Evolutionary conservation across 2,329 filamentous ascomycete genomes (phyloP).

Genomic region (Calonectria pseudoturangicola): DNA sequence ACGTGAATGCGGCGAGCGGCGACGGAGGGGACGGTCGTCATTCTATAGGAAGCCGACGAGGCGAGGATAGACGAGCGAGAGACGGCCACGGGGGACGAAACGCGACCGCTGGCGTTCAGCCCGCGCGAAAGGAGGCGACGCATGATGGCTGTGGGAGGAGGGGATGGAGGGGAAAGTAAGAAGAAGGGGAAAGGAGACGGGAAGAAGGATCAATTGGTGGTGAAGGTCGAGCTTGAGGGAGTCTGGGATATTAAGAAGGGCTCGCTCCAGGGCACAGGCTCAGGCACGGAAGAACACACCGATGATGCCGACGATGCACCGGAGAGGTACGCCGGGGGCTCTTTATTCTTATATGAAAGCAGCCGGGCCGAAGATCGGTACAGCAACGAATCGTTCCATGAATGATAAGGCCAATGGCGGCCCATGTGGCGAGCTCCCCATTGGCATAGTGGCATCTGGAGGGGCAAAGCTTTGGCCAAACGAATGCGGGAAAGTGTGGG

Average conservation of each 20-base stretch:
- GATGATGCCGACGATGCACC: conserved; percentile 26
- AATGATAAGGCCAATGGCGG: conserved; percentile 29
- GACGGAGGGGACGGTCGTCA: conserved; percentile 59
- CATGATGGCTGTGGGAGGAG: conserved; percentile 57
- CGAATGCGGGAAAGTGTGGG: conserved; percentile 39
- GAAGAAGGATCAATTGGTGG: conserved; percentile 22
- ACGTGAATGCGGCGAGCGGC: conserved; percentile 74
- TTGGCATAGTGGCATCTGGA: conserved; percentile 21
- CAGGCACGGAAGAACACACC: conserved; percentile 25
- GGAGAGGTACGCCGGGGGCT: conserved; percentile 5
- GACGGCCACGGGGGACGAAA: conserved; percentile 51
- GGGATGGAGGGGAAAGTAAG: conserved; percentile 8
- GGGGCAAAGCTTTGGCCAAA: conserved; percentile 19
- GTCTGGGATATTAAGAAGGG: conserved; percentile 31
- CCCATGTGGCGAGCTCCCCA: conserved; percentile 24
- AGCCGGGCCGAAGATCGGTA: conserved; percentile 40
- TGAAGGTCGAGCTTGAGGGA: background rate
- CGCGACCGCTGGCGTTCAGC: conserved; percentile 59
- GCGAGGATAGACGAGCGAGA: conserved; percentile 55
- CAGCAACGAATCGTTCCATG: conserved; percentile 16
- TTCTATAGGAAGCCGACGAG: conserved; percentile 58
- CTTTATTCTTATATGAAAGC: conserved; percentile 35
- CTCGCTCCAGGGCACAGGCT: background rate
- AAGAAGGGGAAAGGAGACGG: conserved; percentile 2
- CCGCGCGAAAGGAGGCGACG: conserved; percentile 67